Conservation (phyloP, 2,329 filamentous ascomycete species). For the Beauveria medogensis region DNA sequence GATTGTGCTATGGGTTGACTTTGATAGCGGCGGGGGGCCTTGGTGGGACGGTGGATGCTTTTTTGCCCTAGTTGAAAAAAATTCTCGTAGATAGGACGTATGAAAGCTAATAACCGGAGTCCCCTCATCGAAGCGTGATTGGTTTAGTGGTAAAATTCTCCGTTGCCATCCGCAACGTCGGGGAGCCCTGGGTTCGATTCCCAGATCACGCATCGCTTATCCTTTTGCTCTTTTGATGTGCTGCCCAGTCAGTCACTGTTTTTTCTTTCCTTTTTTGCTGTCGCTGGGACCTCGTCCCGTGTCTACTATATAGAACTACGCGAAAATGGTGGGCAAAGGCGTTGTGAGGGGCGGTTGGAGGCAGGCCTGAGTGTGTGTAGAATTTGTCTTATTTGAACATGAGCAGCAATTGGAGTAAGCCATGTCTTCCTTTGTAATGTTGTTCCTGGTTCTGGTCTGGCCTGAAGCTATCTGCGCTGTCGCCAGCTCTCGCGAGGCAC, state of each 20-base stretch:
- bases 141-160: slow-evolving; percentile 18
- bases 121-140: slow-evolving; percentile 14
- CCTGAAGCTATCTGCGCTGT: slow-evolving; percentile 10
- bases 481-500: slow-evolving; percentile 16
- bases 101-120: neutral
- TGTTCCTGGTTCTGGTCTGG: slow-evolving; percentile 13
- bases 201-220: slow-evolving; percentile 14
- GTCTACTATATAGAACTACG: too few relatives aligned
- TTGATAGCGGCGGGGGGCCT: neutral
- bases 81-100: neutral
- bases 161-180: slow-evolving; percentile 16
- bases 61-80: neutral
- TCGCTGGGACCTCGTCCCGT: neutral
- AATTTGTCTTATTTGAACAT: neutral
- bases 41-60: neutral
- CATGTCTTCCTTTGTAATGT: slow-evolving; percentile 9
- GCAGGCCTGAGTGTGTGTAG: neutral
- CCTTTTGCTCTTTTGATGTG: neutral
- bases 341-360: too few relatives aligned
- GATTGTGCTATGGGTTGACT: neutral
- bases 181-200: slow-evolving; percentile 17
- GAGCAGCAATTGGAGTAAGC: slow-evolving; percentile 11
- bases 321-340: too few relatives aligned
- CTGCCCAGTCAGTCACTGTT: neutral
- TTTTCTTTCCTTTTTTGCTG: neutral